These are phyloP conservation scores for Hibiscus mutabilis DNA, from an alignment of 345 rosid species.

Conservation along the genomic window DNA sequence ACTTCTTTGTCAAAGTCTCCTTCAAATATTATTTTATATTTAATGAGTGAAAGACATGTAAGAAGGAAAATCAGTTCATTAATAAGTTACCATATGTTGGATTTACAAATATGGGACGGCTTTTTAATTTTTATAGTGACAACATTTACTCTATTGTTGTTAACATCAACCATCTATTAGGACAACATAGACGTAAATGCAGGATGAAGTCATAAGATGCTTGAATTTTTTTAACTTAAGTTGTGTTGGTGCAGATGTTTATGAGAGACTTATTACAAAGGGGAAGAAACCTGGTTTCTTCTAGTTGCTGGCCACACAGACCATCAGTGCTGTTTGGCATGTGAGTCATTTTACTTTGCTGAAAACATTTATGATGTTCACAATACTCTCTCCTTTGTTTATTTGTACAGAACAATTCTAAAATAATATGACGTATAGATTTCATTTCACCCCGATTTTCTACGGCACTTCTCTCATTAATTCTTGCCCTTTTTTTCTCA, in stretches of 20 bases:
- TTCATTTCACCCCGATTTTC: not conserved
- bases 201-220: not conserved
- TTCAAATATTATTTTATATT: slow-evolving; percentile 21
- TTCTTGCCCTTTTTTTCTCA: not conserved
- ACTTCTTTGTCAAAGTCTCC: slow-evolving; percentile 53
- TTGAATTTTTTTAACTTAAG: not conserved
- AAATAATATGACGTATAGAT: not conserved
- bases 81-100: no score
- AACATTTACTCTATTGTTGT: not conserved
- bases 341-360: slow-evolving; percentile 38
- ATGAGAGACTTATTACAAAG: slow-evolving; percentile 12
- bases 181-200: not conserved
- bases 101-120: not conserved
- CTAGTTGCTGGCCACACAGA: slow-evolving; percentile 88
- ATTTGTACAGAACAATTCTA: no score
- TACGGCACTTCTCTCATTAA: no score
- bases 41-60: not conserved
- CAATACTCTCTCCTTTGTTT: no score
- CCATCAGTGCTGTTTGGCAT: slow-evolving; percentile 96
- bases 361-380: no score
- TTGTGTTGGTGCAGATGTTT: slow-evolving; percentile 26
- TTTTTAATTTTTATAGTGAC: not conserved
- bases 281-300: slow-evolving; percentile 13
- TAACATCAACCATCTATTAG: not conserved
- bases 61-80: not conserved